These are phyloP conservation scores for Nigrospora oryzae DNA, from an alignment of 2,329 filamentous ascomycete species.

Conservation along the genomic window DNA sequence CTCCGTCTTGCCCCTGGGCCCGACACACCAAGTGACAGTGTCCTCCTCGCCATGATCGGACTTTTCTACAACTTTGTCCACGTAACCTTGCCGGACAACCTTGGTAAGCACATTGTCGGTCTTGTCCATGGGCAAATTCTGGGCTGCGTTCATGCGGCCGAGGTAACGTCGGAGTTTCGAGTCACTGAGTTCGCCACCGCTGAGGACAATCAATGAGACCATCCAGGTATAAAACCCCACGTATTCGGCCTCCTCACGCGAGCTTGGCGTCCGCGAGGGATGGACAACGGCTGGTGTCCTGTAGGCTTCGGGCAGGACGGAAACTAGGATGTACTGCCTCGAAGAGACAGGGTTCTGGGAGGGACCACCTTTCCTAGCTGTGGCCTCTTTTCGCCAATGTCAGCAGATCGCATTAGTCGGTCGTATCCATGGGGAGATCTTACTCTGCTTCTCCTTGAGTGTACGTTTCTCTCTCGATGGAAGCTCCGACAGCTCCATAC, in stretches of 20 bases:
- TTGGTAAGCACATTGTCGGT: conserved; percentile 68
- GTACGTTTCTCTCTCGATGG: conserved; percentile 75
- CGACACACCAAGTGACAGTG: conserved; percentile 72
- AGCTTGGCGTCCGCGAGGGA: conserved; percentile 58
- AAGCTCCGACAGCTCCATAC: conserved; percentile 87
- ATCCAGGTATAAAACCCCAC: conserved; percentile 73
- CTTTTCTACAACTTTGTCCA: conserved; percentile 65
- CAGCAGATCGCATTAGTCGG: conserved; percentile 21
- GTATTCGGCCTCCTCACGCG: conserved; percentile 68
- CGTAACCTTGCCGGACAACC: conserved; percentile 76
- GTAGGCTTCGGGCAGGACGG: conserved; percentile 60
- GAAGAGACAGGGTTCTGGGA: conserved; percentile 45
- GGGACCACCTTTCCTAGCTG: conserved; percentile 23
- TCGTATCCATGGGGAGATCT: conserved; percentile 27
- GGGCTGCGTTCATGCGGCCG: conserved; percentile 64
- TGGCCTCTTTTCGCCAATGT: conserved; percentile 20
- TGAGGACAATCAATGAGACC: conserved; percentile 68
- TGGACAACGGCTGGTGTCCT: conserved; percentile 58
- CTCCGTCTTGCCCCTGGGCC: conserved; percentile 78
- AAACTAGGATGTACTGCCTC: conserved; percentile 70
- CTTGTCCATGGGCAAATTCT: conserved; percentile 64
- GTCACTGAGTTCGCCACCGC: conserved; percentile 66
- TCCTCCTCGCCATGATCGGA: conserved; percentile 59
- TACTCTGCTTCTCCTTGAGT: conserved; percentile 64
- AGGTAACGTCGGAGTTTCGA: conserved; percentile 72